Conservation (phyloP, 2,329 filamentous ascomycete species). For the Neofusicoccum kwambonambiense region DNA sequence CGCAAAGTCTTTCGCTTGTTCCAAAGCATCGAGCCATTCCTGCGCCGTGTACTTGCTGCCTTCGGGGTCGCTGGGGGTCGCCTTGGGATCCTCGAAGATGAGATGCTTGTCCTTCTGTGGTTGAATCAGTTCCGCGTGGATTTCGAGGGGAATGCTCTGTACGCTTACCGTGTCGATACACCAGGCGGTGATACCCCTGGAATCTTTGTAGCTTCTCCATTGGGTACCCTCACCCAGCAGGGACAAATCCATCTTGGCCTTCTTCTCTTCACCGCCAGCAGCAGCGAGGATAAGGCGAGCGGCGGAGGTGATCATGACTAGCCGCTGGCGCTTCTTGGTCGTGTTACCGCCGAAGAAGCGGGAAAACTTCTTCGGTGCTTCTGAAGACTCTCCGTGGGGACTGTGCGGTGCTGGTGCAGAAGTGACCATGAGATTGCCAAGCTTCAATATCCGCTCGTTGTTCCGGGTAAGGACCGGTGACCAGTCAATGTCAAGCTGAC, state of each 20-base stretch:
- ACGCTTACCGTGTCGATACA: conserved; percentile 85
- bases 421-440: conserved; percentile 85
- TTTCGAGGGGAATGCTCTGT: not conserved
- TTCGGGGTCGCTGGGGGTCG: conserved; percentile 62
- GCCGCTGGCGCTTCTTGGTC: conserved; percentile 85
- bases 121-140: not conserved
- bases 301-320: conserved; percentile 93
- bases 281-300: conserved; percentile 87
- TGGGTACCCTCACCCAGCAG: conserved; percentile 71
- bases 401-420: conserved; percentile 75
- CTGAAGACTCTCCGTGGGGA: conserved; percentile 59
- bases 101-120: conserved; percentile 80
- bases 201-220: conserved; percentile 78
- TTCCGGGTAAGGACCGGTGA: conserved; percentile 86
- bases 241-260: conserved; percentile 88
- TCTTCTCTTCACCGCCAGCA: conserved; percentile 92
- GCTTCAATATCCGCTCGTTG: conserved; percentile 91
- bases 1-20: conserved; percentile 82
- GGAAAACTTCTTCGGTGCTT: conserved; percentile 78
- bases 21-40: conserved; percentile 89
- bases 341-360: conserved; percentile 90
- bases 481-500: conserved; percentile 97
- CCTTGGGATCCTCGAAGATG: conserved; percentile 90
- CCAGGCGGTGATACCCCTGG: conserved; percentile 87
- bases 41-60: conserved; percentile 69